Evolutionary conservation across 2,329 filamentous ascomycete genomes (phyloP).

Genomic region (Simplicillium sp.): DNA sequence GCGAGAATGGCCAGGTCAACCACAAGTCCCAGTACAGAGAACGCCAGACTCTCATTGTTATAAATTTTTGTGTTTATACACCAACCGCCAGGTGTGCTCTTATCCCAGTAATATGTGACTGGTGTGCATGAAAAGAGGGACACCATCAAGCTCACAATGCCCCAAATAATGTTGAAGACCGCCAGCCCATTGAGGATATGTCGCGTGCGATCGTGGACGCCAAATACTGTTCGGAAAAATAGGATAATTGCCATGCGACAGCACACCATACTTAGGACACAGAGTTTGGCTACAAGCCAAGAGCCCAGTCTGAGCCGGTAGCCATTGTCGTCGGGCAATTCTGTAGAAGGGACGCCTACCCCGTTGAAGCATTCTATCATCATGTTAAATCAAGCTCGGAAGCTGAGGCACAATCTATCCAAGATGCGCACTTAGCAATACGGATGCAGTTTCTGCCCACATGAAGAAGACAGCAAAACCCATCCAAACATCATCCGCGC

Average conservation of each 20-base stretch:
- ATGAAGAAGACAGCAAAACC: slow-evolving; percentile 7
- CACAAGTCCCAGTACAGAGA: slow-evolving; percentile 2
- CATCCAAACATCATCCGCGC: slow-evolving; percentile 8
- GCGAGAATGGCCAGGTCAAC: slow-evolving; percentile 4
- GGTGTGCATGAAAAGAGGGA: slow-evolving; percentile 6
- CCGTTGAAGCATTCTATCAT: slow-evolving; percentile 7
- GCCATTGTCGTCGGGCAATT: slow-evolving; percentile 1
- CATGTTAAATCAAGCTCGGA: neutral
- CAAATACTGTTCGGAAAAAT: slow-evolving; percentile 7
- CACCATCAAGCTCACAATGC: slow-evolving; percentile 4
- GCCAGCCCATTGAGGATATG: slow-evolving; percentile 4
- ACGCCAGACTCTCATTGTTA: slow-evolving; percentile 5
- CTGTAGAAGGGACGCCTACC: slow-evolving; percentile 1
- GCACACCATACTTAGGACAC: slow-evolving; percentile 5
- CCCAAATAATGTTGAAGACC: slow-evolving; percentile 6
- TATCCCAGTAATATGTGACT: slow-evolving; percentile 8
- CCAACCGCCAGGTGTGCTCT: slow-evolving; percentile 3
- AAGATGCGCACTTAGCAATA: slow-evolving; percentile 5
- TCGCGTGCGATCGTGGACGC: slow-evolving; percentile 1
- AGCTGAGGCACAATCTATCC: neutral
- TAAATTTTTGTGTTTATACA: slow-evolving; percentile 1
- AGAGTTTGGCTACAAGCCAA: slow-evolving; percentile 9
- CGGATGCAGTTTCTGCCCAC: slow-evolving; percentile 7
- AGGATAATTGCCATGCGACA: slow-evolving; percentile 8
- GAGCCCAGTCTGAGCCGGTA: slow-evolving; percentile 5